phyloP scores from a whole-genome alignment of 192 early-diverging fungal genomes.

The Coemansia sp. region DNA sequence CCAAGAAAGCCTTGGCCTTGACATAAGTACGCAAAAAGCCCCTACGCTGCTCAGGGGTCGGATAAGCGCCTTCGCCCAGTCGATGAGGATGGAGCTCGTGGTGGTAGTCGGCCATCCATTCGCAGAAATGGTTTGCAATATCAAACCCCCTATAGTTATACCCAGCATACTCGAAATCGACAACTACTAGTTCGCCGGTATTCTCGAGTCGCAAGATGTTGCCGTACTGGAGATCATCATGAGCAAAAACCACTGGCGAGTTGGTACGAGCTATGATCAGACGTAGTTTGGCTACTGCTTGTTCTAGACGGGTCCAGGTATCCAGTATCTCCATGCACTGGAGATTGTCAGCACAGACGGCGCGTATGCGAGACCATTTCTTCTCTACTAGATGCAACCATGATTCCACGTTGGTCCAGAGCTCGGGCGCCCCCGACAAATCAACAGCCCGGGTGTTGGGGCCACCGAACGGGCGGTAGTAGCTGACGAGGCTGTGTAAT shows the following conservation, averaged over 20 bases:
- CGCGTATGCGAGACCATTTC: slow-evolving; percentile 22
- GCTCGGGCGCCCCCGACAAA: slow-evolving; percentile 50
- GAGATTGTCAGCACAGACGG: slow-evolving; percentile 13
- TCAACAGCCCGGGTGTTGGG: not conserved
- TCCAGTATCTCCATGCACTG: slow-evolving; percentile 32
- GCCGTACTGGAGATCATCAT: slow-evolving; percentile 87
- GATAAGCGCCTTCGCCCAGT: slow-evolving; percentile 54
- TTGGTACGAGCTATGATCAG: slow-evolving; percentile 53
- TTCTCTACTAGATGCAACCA: slow-evolving; percentile 56
- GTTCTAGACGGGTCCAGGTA: slow-evolving; percentile 22
- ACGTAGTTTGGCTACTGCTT: slow-evolving; percentile 53
- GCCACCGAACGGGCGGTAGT: slow-evolving; percentile 55
- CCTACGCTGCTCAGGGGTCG: slow-evolving; percentile 57
- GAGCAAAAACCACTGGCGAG: slow-evolving; percentile 81
- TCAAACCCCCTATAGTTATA: slow-evolving; percentile 79
- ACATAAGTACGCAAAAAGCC: slow-evolving; percentile 68
- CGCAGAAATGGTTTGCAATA: slow-evolving; percentile 82
- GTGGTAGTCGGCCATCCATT: slow-evolving; percentile 84
- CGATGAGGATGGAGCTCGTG: slow-evolving; percentile 45
- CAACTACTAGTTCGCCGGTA: slow-evolving; percentile 63
- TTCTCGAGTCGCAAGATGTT: slow-evolving; percentile 73
- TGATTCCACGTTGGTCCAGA: slow-evolving; percentile 66
- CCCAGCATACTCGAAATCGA: slow-evolving; percentile 82
- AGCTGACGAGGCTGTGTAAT: slow-evolving; percentile 68
- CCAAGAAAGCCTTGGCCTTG: slow-evolving; percentile 51